Percentiles rank a stretch among this genome's conserved stretches.
phyloP scores from a whole-genome alignment of 164 flowering plant genomes.

The Nymphaea colorata region DNA sequence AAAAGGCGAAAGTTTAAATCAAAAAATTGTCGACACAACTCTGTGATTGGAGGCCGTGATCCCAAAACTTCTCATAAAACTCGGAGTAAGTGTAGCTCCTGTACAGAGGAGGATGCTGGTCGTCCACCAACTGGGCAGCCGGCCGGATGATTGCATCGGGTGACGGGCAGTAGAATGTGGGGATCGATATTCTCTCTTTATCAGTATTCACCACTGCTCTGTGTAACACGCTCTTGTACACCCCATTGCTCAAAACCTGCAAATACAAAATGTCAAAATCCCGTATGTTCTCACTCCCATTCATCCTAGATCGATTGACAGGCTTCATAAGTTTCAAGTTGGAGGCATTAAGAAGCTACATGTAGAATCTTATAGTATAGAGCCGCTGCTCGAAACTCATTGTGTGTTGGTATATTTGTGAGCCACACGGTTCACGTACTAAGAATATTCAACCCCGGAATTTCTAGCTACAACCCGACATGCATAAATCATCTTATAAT shows the following conservation, averaged over 20 bases:
- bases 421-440: too few relatives aligned
- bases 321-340: neutral
- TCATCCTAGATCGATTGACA: neutral
- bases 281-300: neutral
- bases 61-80: conserved; percentile 31
- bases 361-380: too few relatives aligned
- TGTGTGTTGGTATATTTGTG: too few relatives aligned
- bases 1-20: too few relatives aligned
- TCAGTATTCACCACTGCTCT: conserved; percentile 37
- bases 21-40: conserved; percentile 17
- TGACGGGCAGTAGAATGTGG: conserved; percentile 45
- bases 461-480: too few relatives aligned
- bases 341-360: too few relatives aligned
- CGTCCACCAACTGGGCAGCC: conserved; percentile 13
- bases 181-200: conserved; percentile 34
- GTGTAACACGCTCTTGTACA: conserved; percentile 42
- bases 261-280: neutral
- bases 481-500: too few relatives aligned
- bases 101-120: conserved; percentile 21
- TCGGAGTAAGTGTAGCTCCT: conserved; percentile 20
- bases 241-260: conserved; percentile 41
- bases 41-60: conserved; percentile 17
- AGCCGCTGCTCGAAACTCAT: too few relatives aligned
- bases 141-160: conserved; percentile 33
- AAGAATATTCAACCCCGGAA: too few relatives aligned